Evolutionary conservation across 495 filamentous ascomycete species (phyloP).

Genomic region (Penicillium alfredii): DNA sequence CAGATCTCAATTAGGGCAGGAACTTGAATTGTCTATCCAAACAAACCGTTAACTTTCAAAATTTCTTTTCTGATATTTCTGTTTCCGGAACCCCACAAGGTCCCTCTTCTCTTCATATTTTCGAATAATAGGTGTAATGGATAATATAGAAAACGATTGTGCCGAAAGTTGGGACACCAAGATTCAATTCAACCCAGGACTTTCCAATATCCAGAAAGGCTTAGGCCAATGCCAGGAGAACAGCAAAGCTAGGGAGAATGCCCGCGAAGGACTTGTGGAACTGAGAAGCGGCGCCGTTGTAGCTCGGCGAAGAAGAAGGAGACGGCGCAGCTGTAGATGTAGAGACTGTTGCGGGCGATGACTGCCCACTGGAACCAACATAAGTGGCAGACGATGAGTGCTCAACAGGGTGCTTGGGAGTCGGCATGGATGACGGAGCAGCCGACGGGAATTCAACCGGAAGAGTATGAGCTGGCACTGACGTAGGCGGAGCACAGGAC

Average conservation of each 20-base stretch:
- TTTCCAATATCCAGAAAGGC: neutral
- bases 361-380: conserved; percentile 1
- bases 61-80: too few relatives aligned
- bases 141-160: too few relatives aligned
- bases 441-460: conserved; percentile 2
- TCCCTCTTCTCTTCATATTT: too few relatives aligned
- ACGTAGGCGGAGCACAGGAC: conserved; percentile 11
- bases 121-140: too few relatives aligned
- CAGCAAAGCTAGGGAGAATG: conserved; percentile 17
- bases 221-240: conserved; percentile 17
- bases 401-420: neutral
- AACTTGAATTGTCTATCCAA: too few relatives aligned
- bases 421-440: neutral
- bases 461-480: neutral
- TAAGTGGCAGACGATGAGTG: too few relatives aligned
- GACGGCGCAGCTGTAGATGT: conserved; percentile 7
- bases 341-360: neutral
- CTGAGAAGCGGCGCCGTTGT: conserved; percentile 19
- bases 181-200: too few relatives aligned
- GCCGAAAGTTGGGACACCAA: too few relatives aligned
- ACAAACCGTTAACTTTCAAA: too few relatives aligned
- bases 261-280: conserved; percentile 17
- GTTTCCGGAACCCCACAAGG: too few relatives aligned
- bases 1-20: too few relatives aligned
- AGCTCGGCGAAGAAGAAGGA: conserved; percentile 12